Evolutionary conservation across 1,139 yeast species (phyloP).

Genomic region (Hyphopichia burtonii): DNA sequence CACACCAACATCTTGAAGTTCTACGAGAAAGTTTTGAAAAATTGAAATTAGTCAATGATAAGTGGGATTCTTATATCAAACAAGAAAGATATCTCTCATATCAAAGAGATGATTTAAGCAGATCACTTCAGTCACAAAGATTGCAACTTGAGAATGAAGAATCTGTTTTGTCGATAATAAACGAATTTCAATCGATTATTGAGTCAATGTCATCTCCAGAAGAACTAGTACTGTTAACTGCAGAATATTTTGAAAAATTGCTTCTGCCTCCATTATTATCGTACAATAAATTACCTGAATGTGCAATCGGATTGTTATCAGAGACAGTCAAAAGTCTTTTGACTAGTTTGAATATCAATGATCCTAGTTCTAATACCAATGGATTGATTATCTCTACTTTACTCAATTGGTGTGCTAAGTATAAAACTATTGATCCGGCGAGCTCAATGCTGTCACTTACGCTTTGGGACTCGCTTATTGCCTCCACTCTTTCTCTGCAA

Average conservation of each 20-base stretch:
- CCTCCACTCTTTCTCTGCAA: background rate
- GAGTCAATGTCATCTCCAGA: background rate
- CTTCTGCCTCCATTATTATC: background rate
- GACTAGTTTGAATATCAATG: background rate
- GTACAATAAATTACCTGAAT: background rate
- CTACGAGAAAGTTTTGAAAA: constrained; percentile 10
- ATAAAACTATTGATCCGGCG: background rate
- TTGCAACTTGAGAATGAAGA: background rate
- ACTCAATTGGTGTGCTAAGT: background rate
- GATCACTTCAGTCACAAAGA: background rate
- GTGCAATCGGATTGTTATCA: background rate
- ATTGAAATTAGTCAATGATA: constrained; percentile 14
- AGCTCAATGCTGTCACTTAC: background rate
- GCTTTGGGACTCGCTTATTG: background rate
- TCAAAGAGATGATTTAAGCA: constrained; percentile 8
- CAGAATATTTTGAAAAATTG: background rate
- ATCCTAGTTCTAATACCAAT: background rate
- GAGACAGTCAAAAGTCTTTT: background rate
- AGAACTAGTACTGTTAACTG: background rate
- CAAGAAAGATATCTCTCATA: constrained; percentile 19
- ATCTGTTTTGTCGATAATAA: background rate
- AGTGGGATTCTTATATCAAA: constrained; percentile 15
- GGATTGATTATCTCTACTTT: background rate
- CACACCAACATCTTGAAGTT: constrained; percentile 8
- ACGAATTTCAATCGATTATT: background rate